A percentile compares a stretch with the other conserved stretches of the same genome.
phyloP scores from a whole-genome alignment of 1,139 yeast genomes.

The Blastobotrys illinoisensis region DNA sequence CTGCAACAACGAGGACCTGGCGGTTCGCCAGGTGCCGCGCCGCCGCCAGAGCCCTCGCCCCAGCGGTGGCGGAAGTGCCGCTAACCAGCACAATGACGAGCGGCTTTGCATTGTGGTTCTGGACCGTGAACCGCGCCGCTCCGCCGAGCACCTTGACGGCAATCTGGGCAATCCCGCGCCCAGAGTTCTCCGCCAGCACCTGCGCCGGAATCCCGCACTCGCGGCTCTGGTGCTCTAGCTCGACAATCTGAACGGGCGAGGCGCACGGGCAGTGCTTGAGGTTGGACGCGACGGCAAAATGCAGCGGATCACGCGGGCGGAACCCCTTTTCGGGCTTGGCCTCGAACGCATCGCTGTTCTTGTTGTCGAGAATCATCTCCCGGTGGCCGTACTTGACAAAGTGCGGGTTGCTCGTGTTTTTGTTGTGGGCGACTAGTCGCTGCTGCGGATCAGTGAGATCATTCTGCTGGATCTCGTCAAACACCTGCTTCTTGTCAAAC shows the following conservation, averaged over 20 bases:
- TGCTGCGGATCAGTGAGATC: slow-evolving; percentile 58
- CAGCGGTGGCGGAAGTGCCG: slow-evolving; percentile 52
- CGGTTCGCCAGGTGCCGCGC: slow-evolving; percentile 77
- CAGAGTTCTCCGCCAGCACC: slow-evolving; percentile 63
- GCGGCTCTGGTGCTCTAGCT: slow-evolving; percentile 57
- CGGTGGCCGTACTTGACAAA: slow-evolving; percentile 51
- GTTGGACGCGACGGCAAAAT: slow-evolving; percentile 13
- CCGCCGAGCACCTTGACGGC: slow-evolving; percentile 67
- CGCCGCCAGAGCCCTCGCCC: slow-evolving; percentile 69
- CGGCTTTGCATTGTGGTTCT: slow-evolving; percentile 75
- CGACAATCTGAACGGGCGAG: slow-evolving; percentile 77
- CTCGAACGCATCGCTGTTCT: slow-evolving; percentile 23
- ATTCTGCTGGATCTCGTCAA: slow-evolving; percentile 63
- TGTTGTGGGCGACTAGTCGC: slow-evolving; percentile 74
- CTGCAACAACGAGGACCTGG: slow-evolving; percentile 63
- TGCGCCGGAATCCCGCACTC: slow-evolving; percentile 47
- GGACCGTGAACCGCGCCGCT: slow-evolving; percentile 48
- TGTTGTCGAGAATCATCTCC: slow-evolving; percentile 59
- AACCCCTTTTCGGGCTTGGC: slow-evolving; percentile 4
- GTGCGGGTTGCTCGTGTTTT: slow-evolving; percentile 21
- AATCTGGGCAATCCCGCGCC: slow-evolving; percentile 58
- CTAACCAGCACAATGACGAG: slow-evolving; percentile 68
- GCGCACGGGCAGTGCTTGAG: slow-evolving; percentile 46
- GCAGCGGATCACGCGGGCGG: slow-evolving; percentile 2
- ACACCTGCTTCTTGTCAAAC: slow-evolving; percentile 77